Evolutionary conservation across 2,329 filamentous ascomycete species (phyloP).

Genomic region (Aschersonia sp.): DNA sequence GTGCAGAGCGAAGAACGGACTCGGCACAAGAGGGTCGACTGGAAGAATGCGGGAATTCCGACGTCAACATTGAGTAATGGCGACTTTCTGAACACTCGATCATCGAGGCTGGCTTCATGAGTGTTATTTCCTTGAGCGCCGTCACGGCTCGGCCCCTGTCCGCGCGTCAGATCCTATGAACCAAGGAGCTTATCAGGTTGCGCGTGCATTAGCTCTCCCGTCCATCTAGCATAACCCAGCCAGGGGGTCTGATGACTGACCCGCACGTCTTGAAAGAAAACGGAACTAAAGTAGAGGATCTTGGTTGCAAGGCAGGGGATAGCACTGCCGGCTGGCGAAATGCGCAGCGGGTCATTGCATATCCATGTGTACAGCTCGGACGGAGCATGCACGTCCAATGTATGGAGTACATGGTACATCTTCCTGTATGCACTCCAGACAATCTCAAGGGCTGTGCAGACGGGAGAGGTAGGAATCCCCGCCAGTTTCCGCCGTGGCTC

Average conservation of each 20-base stretch:
- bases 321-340: not conserved
- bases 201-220: conserved; percentile 9
- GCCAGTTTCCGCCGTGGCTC: not conserved
- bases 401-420: not conserved
- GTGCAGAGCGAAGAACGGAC: too few relatives aligned
- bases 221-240: conserved; percentile 2
- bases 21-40: too few relatives aligned
- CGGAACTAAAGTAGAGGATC: not conserved
- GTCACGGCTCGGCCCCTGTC: not conserved
- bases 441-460: not conserved
- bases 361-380: not conserved
- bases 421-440: not conserved
- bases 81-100: too few relatives aligned
- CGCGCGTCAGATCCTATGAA: not conserved
- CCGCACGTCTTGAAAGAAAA: not conserved
- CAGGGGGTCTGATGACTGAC: not conserved
- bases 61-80: too few relatives aligned
- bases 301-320: not conserved
- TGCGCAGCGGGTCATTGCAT: not conserved
- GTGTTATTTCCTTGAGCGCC: not conserved
- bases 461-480: not conserved
- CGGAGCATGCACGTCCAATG: not conserved
- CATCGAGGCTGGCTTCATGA: not conserved
- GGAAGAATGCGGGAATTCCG: too few relatives aligned
- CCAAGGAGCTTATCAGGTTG: not conserved